Conservation (phyloP, 1,284 basidiomycete genomes). For the Tausonia pullulans region DNA sequence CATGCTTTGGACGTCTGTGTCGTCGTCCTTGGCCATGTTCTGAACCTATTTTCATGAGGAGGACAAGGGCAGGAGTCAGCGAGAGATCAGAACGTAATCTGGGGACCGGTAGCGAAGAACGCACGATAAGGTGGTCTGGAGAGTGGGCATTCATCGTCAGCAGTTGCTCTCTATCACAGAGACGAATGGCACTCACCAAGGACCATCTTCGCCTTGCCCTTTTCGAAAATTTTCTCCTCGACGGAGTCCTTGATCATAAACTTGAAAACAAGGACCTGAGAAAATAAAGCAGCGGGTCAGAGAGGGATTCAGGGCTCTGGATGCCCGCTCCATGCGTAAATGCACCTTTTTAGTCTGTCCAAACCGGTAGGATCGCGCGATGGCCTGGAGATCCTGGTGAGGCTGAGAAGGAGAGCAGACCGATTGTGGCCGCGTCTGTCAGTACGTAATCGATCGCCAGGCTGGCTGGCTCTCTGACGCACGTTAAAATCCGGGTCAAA, state of each 20-base stretch:
- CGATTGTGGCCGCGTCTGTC: too few species aligned
- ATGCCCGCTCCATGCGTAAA: not conserved
- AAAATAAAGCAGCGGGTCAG: not conserved
- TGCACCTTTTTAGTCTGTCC: slow-evolving; percentile 31
- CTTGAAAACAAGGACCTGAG: slow-evolving; percentile 74
- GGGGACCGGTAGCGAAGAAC: not conserved
- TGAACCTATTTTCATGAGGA: slow-evolving; percentile 40
- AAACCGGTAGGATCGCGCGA: slow-evolving; percentile 65
- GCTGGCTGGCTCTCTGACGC: not conserved
- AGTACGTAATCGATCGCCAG: too few species aligned
- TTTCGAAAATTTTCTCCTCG: slow-evolving; percentile 78
- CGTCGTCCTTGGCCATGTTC: slow-evolving; percentile 71
- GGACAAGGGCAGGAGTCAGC: not conserved
- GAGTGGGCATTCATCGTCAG: too few species aligned
- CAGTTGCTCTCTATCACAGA: too few species aligned
- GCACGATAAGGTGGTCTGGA: slow-evolving; percentile 65
- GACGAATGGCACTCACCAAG: slow-evolving; percentile 29
- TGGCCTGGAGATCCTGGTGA: slow-evolving; percentile 50
- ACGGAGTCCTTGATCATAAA: slow-evolving; percentile 80
- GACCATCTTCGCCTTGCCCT: slow-evolving; percentile 79
- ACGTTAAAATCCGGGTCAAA: slow-evolving; percentile 83
- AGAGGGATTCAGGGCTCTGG: not conserved
- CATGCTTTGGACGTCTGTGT: slow-evolving; percentile 44
- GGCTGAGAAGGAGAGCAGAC: slow-evolving; percentile 20
- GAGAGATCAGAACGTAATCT: not conserved